Evolutionary conservation across 2,329 filamentous ascomycete genomes (phyloP).

Genomic region (Delphinella strobiligena): DNA sequence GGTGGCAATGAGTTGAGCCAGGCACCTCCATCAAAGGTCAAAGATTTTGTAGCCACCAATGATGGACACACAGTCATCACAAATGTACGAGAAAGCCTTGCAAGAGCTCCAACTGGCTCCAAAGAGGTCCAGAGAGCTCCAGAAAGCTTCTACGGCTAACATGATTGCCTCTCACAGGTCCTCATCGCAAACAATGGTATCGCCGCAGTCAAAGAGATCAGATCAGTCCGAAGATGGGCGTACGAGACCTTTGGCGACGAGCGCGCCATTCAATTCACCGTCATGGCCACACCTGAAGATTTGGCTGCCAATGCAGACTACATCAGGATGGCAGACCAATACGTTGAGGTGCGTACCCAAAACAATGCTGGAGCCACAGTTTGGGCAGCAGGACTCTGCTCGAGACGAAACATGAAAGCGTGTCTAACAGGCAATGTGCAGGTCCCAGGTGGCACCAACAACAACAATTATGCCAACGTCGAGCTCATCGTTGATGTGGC

Average conservation of each 20-base stretch:
- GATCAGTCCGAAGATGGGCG: slow-evolving; percentile 98
- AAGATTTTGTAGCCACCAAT: slow-evolving; percentile 84
- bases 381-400: too few species aligned
- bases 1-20: slow-evolving; percentile 80
- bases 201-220: slow-evolving; percentile 97
- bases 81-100: slow-evolving; percentile 53
- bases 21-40: slow-evolving; percentile 74
- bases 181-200: slow-evolving; percentile 99
- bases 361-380: neutral
- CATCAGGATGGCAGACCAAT: slow-evolving; percentile 98
- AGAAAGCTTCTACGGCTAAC: slow-evolving; percentile 7
- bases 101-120: slow-evolving; percentile 1
- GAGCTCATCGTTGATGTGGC: slow-evolving; percentile 98
- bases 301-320: slow-evolving; percentile 95
- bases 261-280: slow-evolving; percentile 95
- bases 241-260: slow-evolving; percentile 99
- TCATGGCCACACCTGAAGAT: slow-evolving; percentile 99
- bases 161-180: slow-evolving; percentile 52
- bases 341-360: slow-evolving; percentile 59
- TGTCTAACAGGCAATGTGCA: slow-evolving; percentile 17
- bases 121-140: slow-evolving; percentile 6
- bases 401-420: too few species aligned
- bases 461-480: slow-evolving; percentile 99
- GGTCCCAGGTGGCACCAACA: slow-evolving; percentile 96
- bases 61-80: slow-evolving; percentile 97